Conservation (phyloP, 768 basidiomycete species). For the Sutorius australiensis region DNA sequence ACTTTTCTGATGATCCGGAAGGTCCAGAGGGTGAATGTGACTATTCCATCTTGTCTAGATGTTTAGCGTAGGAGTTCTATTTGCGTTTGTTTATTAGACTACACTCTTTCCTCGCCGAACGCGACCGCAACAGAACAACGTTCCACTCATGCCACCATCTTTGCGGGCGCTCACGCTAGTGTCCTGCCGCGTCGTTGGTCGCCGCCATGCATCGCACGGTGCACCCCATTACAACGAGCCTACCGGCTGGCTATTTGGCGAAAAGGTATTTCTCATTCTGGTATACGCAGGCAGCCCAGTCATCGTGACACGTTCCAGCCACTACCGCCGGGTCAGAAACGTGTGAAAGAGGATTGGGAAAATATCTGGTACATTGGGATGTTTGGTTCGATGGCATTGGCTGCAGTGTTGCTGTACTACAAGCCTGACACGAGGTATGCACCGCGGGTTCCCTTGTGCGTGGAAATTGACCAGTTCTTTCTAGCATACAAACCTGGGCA, state of each 20-base stretch:
- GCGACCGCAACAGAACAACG: background rate
- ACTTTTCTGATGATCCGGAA: constrained; percentile 28
- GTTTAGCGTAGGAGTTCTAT: constrained; percentile 7
- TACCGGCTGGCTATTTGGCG: constrained; percentile 81
- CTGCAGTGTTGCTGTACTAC: constrained; percentile 76
- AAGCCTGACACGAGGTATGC: constrained; percentile 90
- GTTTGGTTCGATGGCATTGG: constrained; percentile 82
- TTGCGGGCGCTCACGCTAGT: constrained; percentile 35
- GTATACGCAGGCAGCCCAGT: background rate
- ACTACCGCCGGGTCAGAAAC: constrained; percentile 73
- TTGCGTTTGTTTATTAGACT: constrained; percentile 22
- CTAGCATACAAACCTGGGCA: constrained; percentile 90
- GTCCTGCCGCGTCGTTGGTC: constrained; percentile 26
- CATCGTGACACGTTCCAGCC: constrained; percentile 45
- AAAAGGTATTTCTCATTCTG: constrained; percentile 55
- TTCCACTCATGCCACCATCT: constrained; percentile 43
- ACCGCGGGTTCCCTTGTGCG: background rate
- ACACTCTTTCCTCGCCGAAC: constrained; percentile 3
- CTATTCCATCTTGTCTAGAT: constrained; percentile 38
- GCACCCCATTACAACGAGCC: constrained; percentile 88
- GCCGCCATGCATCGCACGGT: constrained; percentile 66
- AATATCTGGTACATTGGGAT: constrained; percentile 86
- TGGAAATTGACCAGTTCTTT: background rate
- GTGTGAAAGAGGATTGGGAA: constrained; percentile 90
- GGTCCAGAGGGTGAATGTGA: constrained; percentile 33